These are phyloP conservation scores for Paecilomyces sp. DNA, from an alignment of 2,329 filamentous ascomycete genomes.

Conservation along the genomic window DNA sequence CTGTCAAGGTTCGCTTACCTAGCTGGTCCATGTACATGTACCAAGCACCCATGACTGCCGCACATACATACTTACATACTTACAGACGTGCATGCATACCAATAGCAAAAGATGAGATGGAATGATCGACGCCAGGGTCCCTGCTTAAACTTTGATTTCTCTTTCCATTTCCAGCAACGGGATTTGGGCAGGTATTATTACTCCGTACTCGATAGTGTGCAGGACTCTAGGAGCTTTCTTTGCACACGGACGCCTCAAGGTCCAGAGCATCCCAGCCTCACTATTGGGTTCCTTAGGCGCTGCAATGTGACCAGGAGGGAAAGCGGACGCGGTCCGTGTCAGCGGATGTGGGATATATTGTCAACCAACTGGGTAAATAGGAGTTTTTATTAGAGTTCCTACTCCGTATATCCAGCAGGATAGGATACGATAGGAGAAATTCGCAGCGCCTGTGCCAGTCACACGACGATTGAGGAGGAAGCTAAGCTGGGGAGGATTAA, in stretches of 20 bases:
- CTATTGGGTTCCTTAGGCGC: background rate
- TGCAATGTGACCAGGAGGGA: background rate
- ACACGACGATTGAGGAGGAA: background rate
- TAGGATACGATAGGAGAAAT: background rate
- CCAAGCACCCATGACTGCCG: background rate
- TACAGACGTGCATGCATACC: background rate
- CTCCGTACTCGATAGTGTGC: no score
- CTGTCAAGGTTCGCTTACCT: background rate
- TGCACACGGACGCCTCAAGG: background rate
- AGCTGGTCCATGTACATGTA: background rate
- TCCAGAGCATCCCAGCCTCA: background rate
- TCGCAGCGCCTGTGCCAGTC: background rate
- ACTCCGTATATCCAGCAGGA: background rate
- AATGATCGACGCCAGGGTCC: background rate
- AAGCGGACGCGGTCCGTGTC: background rate
- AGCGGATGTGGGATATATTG: background rate
- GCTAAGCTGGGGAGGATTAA: background rate
- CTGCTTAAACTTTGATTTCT: background rate
- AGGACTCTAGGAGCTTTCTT: background rate
- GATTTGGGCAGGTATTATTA: background rate
- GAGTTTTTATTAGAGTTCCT: background rate
- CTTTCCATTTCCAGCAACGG: background rate
- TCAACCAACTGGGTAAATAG: background rate
- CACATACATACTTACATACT: background rate
- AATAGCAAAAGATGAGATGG: background rate